Conservation (phyloP, 225 moss, liverwort and hornwort species). For the Pseudoscleropodium purum region DNA sequence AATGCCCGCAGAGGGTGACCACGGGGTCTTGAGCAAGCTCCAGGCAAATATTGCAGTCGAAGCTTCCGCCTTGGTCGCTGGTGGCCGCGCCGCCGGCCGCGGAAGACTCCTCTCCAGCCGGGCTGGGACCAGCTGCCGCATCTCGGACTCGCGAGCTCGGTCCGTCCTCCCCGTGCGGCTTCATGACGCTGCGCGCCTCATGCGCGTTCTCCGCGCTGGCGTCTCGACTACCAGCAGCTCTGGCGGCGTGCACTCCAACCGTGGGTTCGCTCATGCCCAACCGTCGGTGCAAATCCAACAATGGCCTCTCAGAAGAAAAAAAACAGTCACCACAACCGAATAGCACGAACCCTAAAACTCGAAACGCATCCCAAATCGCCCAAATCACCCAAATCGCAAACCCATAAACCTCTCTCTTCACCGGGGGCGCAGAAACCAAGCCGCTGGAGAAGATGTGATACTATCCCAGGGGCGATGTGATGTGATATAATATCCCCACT, state of each 20-base stretch:
- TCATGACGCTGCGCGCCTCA: conserved; percentile 67
- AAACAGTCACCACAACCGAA: background rate
- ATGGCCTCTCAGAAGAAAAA: background rate
- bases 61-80: conserved; percentile 84
- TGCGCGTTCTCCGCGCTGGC: conserved; percentile 20
- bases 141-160: conserved; percentile 59
- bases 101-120: conserved; percentile 51
- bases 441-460: background rate
- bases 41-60: conserved; percentile 93
- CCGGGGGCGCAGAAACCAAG: background rate
- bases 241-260: background rate
- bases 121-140: conserved; percentile 26
- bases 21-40: conserved; percentile 97
- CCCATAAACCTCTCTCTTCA: background rate
- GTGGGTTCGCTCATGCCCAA: conserved; percentile 28
- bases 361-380: background rate
- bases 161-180: conserved; percentile 63
- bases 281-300: background rate
- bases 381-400: background rate
- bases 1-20: conserved; percentile 86
- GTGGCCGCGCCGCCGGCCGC: conserved; percentile 32
- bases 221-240: conserved; percentile 8
- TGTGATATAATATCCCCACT: background rate
- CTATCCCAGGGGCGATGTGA: background rate
- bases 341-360: background rate